Base-by-base conservation (phyloP, 2,329 filamentous ascomycete species). In the Amauroascus verrucosus region DNA sequence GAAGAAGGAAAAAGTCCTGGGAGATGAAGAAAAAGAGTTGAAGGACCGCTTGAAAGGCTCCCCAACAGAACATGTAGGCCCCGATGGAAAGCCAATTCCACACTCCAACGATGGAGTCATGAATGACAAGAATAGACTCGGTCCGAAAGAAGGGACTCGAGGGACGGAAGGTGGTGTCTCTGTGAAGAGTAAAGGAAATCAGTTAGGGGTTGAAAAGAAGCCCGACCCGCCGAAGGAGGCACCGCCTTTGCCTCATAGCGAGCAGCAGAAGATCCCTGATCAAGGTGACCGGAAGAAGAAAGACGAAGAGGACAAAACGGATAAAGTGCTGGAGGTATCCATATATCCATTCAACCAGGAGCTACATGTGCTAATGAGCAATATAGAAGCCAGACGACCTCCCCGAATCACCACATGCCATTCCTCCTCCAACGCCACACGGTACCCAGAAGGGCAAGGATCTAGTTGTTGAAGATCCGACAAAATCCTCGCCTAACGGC, bases 101-200 rank as follows among this genome's bases (percentile, higher is more conserved):
- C 70, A 77, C 57, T 77, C 75, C 33, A 79, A 81, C 56, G 78
- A 95, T 65, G 88, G 90, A 38, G 88, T 96, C 55, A 96, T 96
- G 91, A 86, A 95, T 64, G 90, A 96, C 68, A 86, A 85, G 58
- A 79, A 86, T 65, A 77, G 88, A 59, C 72, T 78, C 35, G 78
- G 80, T 38, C 88, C 90, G 3, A 90, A 89, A 65, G 79, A 89
- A 66, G 91, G 90, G 45, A 94, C 88, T 1, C 87, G 85, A 3
- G 91, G 91, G 37, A 95, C 87, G 1, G 86, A 90, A 64, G 90
- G 89, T 11, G 90, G 91, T 50, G 87, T 97, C 40, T 88, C 85
- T 24, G 86, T 90, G 66, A 95, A 94, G 70, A 82, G 83, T 61
- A 93, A 88, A 72, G 83, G 82, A 47, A 79, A 81, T 56, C 84